Percentiles rank a stretch among this genome's conserved stretches.
phyloP scores from a whole-genome alignment of 2,329 filamentous ascomycete species.

The Pestalotiopsis sp. region DNA sequence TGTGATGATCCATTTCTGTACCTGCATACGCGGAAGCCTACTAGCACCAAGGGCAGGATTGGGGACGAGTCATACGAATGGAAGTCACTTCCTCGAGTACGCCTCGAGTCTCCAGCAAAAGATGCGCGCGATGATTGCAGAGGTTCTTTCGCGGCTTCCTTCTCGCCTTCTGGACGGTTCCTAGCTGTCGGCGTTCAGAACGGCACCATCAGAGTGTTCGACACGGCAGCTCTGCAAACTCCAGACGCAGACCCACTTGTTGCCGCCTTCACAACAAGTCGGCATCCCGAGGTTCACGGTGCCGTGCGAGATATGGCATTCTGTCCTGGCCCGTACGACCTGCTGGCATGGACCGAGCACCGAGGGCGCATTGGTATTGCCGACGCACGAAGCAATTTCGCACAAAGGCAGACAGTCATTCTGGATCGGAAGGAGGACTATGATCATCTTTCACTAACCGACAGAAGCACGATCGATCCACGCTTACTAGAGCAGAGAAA shows the following conservation, averaged over 20 bases:
- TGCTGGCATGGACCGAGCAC: slow-evolving; percentile 93
- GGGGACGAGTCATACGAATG: slow-evolving; percentile 46
- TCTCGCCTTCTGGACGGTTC: slow-evolving; percentile 71
- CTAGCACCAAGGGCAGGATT: slow-evolving; percentile 36
- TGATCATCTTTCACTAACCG: slow-evolving; percentile 58
- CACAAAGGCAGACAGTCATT: slow-evolving; percentile 69
- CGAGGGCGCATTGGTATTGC: slow-evolving; percentile 75
- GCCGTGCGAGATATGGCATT: slow-evolving; percentile 92
- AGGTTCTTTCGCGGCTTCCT: slow-evolving; percentile 79
- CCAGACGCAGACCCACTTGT: slow-evolving; percentile 64
- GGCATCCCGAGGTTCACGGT: slow-evolving; percentile 70
- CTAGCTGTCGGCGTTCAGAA: slow-evolving; percentile 81
- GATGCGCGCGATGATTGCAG: slow-evolving; percentile 58
- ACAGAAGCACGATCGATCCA: slow-evolving; percentile 58
- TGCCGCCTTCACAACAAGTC: slow-evolving; percentile 76
- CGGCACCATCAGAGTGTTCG: slow-evolving; percentile 77
- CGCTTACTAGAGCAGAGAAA: slow-evolving; percentile 51
- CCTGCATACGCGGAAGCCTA: slow-evolving; percentile 67
- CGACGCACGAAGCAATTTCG: slow-evolving; percentile 70
- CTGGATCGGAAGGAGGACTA: slow-evolving; percentile 63
- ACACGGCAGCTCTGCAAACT: slow-evolving; percentile 53
- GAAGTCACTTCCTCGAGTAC: slow-evolving; percentile 53
- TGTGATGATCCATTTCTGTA: slow-evolving; percentile 88
- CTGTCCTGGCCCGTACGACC: slow-evolving; percentile 84
- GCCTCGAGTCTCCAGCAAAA: slow-evolving; percentile 60